phyloP scores from a whole-genome alignment of 2,329 filamentous ascomycete species.

The Tricladium varicosporioides region DNA sequence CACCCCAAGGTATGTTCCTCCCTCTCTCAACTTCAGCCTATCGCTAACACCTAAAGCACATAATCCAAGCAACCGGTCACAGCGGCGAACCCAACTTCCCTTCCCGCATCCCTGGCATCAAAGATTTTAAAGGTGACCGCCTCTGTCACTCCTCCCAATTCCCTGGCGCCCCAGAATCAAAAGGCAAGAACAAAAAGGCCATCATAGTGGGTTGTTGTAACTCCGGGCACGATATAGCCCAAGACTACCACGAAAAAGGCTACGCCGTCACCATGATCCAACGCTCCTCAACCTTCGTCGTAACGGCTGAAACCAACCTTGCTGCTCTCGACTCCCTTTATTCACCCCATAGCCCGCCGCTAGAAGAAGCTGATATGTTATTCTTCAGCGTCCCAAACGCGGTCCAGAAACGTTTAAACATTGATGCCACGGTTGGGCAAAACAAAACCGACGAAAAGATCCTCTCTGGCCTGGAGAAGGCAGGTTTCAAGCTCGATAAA shows the following conservation, averaged over 20 bases:
- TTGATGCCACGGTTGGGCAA: constrained; percentile 41
- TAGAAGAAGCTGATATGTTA: constrained; percentile 64
- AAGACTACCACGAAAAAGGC: constrained; percentile 65
- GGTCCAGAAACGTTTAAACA: constrained; percentile 59
- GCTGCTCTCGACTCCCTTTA: constrained; percentile 43
- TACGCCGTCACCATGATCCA: constrained; percentile 69
- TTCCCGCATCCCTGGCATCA: constrained; percentile 43
- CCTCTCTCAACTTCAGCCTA: not conserved
- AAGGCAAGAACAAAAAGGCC: constrained; percentile 54
- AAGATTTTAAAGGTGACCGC: constrained; percentile 54
- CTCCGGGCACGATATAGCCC: constrained; percentile 66
- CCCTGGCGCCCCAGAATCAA: constrained; percentile 44
- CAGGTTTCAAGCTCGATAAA: constrained; percentile 57
- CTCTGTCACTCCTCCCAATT: constrained; percentile 64
- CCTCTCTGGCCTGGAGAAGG: constrained; percentile 49
- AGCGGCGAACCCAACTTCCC: constrained; percentile 59
- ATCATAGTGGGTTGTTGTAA: constrained; percentile 68
- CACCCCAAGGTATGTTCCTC: constrained; percentile 15
- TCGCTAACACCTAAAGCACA: constrained; percentile 26
- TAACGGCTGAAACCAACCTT: constrained; percentile 49
- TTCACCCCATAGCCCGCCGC: constrained; percentile 41
- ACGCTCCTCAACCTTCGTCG: constrained; percentile 62
- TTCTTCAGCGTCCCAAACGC: constrained; percentile 55
- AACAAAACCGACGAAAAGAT: constrained; percentile 37
- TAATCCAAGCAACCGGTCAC: constrained; percentile 26